phyloP scores from a whole-genome alignment of 1,284 basidiomycete species.

The Pseudozyma thailandica region DNA sequence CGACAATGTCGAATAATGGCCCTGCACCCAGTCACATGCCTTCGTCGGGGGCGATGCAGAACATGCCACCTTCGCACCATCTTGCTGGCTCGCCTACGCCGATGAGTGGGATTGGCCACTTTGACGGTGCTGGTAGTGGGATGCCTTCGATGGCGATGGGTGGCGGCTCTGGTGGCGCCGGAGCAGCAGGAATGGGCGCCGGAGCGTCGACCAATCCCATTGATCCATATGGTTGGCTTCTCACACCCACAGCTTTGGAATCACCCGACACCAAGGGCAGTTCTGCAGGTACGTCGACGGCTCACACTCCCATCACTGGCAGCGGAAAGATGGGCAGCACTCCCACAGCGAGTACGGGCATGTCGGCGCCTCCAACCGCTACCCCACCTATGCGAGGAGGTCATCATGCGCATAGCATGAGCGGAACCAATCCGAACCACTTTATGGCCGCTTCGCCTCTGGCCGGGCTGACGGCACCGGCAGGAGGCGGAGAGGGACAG shows the following conservation, averaged over 20 bases:
- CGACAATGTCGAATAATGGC: constrained; percentile 28
- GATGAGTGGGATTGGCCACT: constrained; percentile 16
- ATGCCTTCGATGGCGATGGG: constrained; percentile 3
- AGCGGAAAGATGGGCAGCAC: constrained; percentile 11
- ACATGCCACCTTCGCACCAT: constrained; percentile 22
- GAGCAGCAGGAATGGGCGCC: background rate
- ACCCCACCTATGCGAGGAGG: constrained; percentile 14
- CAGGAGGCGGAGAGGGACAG: constrained; percentile 13
- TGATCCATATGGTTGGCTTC: constrained; percentile 49
- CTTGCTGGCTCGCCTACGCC: constrained; percentile 12
- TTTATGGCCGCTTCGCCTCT: constrained; percentile 29
- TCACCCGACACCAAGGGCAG: constrained; percentile 29
- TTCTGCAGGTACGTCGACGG: constrained; percentile 17
- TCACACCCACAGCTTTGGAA: constrained; percentile 38
- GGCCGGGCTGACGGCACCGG: constrained; percentile 9
- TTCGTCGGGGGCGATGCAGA: constrained; percentile 7
- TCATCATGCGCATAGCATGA: constrained; percentile 11
- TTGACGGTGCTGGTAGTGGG: background rate
- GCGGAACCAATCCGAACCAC: constrained; percentile 7
- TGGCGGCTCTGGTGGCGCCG: background rate
- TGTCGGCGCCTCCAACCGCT: background rate
- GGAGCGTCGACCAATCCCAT: constrained; percentile 30
- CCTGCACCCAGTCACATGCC: background rate
- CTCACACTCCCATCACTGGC: constrained; percentile 27
- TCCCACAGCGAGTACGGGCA: background rate